Evolutionary conservation across 352 stramenopile genomes (phyloP).

Genomic region (Globisporangium camurandrum): DNA sequence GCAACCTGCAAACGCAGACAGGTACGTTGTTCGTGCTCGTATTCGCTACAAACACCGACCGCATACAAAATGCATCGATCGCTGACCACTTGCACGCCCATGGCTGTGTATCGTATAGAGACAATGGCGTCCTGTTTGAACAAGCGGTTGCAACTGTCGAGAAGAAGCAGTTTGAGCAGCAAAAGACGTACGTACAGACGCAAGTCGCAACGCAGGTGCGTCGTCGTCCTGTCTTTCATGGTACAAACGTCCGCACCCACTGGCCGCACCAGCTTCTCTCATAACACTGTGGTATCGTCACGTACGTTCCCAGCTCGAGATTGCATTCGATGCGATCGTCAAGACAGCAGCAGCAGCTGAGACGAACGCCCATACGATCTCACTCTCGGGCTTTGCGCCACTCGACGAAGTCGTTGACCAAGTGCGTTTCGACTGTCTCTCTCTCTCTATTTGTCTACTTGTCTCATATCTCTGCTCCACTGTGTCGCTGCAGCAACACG

Average conservation of each 20-base stretch:
- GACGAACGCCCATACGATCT: slow-evolving; percentile 33
- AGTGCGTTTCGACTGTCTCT: background rate
- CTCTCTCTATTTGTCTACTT: slow-evolving; percentile 2
- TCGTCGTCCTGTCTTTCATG: too few relatives aligned
- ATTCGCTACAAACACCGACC: too few relatives aligned
- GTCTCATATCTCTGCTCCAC: too few relatives aligned
- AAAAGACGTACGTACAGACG: slow-evolving; percentile 65
- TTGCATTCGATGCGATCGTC: slow-evolving; percentile 52
- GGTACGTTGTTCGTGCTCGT: slow-evolving; percentile 13
- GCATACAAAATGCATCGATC: too few relatives aligned
- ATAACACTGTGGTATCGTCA: background rate
- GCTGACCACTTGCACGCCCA: background rate
- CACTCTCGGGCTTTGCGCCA: slow-evolving; percentile 56
- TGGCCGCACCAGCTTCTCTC: background rate
- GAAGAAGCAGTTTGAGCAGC: slow-evolving; percentile 75
- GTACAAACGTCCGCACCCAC: background rate
- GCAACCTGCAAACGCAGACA: slow-evolving; percentile 33
- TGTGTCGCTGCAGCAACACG: slow-evolving; percentile 14
- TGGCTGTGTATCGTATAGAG: slow-evolving; percentile 17
- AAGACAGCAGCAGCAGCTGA: slow-evolving; percentile 34
- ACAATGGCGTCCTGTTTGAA: slow-evolving; percentile 67
- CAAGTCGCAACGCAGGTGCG: slow-evolving; percentile 50
- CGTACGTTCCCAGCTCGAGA: slow-evolving; percentile 24
- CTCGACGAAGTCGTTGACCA: slow-evolving; percentile 14
- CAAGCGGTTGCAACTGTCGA: slow-evolving; percentile 62